Evolutionary conservation across 169 alveolate species (phyloP).

Genomic region (Babesia bigemina): DNA sequence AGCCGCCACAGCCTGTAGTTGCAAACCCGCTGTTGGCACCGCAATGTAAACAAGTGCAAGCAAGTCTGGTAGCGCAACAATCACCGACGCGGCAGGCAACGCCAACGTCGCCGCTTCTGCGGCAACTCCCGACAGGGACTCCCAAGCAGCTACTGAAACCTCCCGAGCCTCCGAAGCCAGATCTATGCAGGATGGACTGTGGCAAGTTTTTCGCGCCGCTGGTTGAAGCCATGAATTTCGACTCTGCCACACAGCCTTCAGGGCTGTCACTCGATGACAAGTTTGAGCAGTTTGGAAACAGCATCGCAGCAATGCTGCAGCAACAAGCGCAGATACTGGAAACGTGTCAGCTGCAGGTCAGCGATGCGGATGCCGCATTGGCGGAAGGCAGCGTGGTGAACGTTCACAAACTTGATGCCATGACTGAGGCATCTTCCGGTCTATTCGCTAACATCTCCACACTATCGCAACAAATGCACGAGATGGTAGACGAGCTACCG

Average conservation of each 20-base stretch:
- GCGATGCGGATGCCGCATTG: neutral
- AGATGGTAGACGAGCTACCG: constrained; percentile 35
- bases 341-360: neutral
- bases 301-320: constrained; percentile 27
- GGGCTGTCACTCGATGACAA: constrained; percentile 12
- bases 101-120: no score
- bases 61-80: no score
- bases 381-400: neutral
- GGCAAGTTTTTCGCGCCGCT: neutral
- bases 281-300: constrained; percentile 23
- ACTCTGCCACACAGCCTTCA: neutral
- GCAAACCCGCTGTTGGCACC: no score
- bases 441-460: constrained; percentile 34
- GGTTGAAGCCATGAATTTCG: neutral
- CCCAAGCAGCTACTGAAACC: neutral
- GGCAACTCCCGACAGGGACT: no score
- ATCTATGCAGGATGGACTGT: constrained; percentile 1
- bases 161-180: neutral
- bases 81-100: no score
- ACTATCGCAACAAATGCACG: constrained; percentile 49
- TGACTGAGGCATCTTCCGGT: constrained; percentile 25
- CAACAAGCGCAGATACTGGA: constrained; percentile 25
- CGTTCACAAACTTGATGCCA: constrained; percentile 27
- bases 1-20: no score
- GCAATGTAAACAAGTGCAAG: no score